Evolutionary conservation across 2,329 filamentous ascomycete genomes (phyloP), one percentile per base, ranked within the genome.

Genomic region (Corynespora cassiicola): DNA sequence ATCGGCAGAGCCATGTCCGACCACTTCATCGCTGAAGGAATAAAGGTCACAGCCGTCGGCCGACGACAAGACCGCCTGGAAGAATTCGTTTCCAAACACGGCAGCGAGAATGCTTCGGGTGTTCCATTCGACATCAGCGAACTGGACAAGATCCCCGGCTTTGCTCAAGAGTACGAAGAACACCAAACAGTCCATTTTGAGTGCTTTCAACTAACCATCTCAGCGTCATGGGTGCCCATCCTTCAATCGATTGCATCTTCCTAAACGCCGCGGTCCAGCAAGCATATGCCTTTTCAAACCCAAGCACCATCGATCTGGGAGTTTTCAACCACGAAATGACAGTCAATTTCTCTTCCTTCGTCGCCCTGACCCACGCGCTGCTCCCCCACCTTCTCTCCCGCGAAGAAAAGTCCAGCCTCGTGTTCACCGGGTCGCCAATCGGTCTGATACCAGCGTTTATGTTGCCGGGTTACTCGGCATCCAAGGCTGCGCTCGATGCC

Each of bases 241-340:
- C 79, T 0, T 64, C 73, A 18, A 72, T 84, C 18, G 79, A 83
- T 62, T 75, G 74, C 48, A 56, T 85, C 17, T 61, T 85, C 37
- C 64, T 84, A 33, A 84, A 83, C 55, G 75, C 80, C 0, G 80
- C 80, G 7, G 69, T 79, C 20, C 80, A 85, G 55, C 66, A 68
- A 18, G 56, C 54, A 1, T 61, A 78, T 26, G 65, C 79, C 58
- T 75, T 82, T 52, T 63, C 70, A 5, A 58, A 69, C 12, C 75
- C 78, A 3, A 64, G 64, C 5, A 68, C 58, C 4, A 68, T 78
- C 34, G 56, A 73, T 42, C 62, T 80, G 1, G 29, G 47, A 1
- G 34, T 53, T 2, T 68, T 78, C 26, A 56, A 72, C 32, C 43
- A 58, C 3, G 75, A 80, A 52, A 47, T 78, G 16, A 66, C 59